Conservation (phyloP, 352 stramenopile genomes). For the Phytophthora meadii region DNA sequence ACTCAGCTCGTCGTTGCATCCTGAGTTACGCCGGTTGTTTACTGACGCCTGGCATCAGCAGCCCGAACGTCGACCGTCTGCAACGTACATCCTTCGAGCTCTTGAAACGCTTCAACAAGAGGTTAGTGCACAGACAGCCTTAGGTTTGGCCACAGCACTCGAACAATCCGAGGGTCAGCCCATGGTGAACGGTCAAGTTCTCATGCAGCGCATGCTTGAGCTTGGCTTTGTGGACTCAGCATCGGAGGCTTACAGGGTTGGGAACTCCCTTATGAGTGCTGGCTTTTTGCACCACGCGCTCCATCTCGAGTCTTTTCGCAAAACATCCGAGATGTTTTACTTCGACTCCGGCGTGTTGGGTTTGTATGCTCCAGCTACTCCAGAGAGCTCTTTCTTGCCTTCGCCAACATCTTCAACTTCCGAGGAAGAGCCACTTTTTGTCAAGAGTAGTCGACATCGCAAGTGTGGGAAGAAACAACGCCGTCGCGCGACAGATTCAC, state of each 20-base stretch:
- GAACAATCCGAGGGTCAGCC: constrained; percentile 34
- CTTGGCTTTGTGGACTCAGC: constrained; percentile 57
- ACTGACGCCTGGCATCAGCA: constrained; percentile 57
- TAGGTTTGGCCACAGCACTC: constrained; percentile 38
- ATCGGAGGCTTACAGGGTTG: constrained; percentile 57
- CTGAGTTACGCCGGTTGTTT: constrained; percentile 58
- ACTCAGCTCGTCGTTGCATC: constrained; percentile 42
- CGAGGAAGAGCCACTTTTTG: not conserved
- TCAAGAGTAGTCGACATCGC: not conserved
- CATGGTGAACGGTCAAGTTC: constrained; percentile 53
- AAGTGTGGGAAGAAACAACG: constrained; percentile 11
- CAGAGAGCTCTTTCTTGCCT: constrained; percentile 8
- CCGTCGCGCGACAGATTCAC: constrained; percentile 33
- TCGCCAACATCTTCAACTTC: not conserved
- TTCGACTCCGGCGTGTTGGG: constrained; percentile 52
- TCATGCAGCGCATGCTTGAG: constrained; percentile 71
- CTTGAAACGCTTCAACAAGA: constrained; percentile 62
- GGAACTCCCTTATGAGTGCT: constrained; percentile 70
- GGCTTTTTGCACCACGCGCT: constrained; percentile 68
- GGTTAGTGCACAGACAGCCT: constrained; percentile 46
- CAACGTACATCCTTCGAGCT: constrained; percentile 50
- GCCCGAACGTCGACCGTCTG: constrained; percentile 57
- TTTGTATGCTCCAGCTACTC: constrained; percentile 30
- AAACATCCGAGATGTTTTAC: constrained; percentile 55
- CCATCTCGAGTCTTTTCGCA: constrained; percentile 57